These are phyloP conservation scores for Fusarium anguioides DNA, from an alignment of 2,329 filamentous ascomycete species.

Conservation along the genomic window DNA sequence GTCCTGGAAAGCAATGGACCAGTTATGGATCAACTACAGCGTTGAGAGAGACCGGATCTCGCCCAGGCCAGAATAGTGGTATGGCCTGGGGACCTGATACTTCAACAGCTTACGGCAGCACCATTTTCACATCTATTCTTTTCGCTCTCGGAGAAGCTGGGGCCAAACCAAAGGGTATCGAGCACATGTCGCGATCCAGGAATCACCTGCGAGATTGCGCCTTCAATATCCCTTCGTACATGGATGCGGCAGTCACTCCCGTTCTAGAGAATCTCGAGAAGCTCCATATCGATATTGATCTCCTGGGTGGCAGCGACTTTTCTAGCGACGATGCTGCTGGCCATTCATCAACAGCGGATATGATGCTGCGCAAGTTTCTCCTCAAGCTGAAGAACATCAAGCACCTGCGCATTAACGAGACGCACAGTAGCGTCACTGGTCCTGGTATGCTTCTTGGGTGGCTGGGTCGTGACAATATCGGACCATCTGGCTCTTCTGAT, in stretches of 20 bases:
- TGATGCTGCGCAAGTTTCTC: slow-evolving; percentile 43
- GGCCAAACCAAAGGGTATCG: slow-evolving; percentile 55
- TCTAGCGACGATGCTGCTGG: slow-evolving; percentile 7
- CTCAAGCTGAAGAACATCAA: slow-evolving; percentile 54
- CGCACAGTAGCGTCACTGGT: neutral
- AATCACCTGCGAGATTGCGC: slow-evolving; percentile 53
- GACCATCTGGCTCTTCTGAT: neutral
- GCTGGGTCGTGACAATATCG: slow-evolving; percentile 46
- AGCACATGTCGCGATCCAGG: slow-evolving; percentile 57
- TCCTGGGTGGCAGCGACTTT: slow-evolving; percentile 20
- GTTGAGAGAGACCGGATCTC: slow-evolving; percentile 48
- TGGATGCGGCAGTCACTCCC: slow-evolving; percentile 51
- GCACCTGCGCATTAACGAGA: slow-evolving; percentile 64
- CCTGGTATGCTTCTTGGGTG: slow-evolving; percentile 52
- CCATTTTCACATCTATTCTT: slow-evolving; percentile 55
- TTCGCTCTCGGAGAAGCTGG: slow-evolving; percentile 56
- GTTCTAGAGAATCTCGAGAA: slow-evolving; percentile 60
- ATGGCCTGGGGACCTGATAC: slow-evolving; percentile 2
- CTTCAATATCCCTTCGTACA: slow-evolving; percentile 59
- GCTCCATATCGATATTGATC: slow-evolving; percentile 52
- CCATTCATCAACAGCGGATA: slow-evolving; percentile 8
- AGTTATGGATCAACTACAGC: slow-evolving; percentile 64
- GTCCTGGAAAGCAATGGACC: slow-evolving; percentile 56
- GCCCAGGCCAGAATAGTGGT: slow-evolving; percentile 15
- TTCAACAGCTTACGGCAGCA: slow-evolving; percentile 41